Evolutionary conservation across 768 basidiomycete genomes (phyloP), one percentile per base, ranked within the genome.

Genomic region (Mrakia frigida): DNA sequence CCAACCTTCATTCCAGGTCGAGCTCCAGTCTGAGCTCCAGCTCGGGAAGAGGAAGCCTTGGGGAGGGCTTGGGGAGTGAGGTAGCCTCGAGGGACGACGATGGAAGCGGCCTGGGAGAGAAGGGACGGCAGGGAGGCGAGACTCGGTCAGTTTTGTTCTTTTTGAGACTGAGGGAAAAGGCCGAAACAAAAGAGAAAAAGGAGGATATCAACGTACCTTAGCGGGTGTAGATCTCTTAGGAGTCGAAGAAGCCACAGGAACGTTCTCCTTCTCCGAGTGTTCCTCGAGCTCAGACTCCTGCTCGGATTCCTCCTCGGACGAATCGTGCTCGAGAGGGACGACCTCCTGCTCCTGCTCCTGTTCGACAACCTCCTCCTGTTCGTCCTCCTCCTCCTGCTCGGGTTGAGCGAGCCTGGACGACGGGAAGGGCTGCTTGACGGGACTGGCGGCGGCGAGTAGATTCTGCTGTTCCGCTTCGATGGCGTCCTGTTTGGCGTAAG

Each of bases 401-500:
- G 13, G 7, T 16, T 21, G 31, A 16, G 31, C 73, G n/a, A 74
- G 43, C 6, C 73, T 43, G 28, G 60, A 63, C n/a, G 39, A 25
- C 18, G 73, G 61, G 43, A 35, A 33, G 4, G 73, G 43, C n/a
- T 9, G 13, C 37, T 68, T 68, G 35, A 23, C 6, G 6, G 65
- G 65, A 39, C 65, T 68, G 39, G 21, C 46, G 18, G 46, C 46
- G 46, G 46, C 39, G 65, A 68, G 35, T 25, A 37, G 39, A 21
- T 39, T 25, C 43, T 70, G 53, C 37, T 60, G 35, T 13, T 73
- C 43, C 1, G 14, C 52, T 10, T 56, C 74, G 35, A 56, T 31
- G 11, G 74, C 74, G 11, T 74, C 74, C 50, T 65, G 60, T 18
- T 39, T n/a, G 18, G 76, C 76, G 67, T 73, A 73, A 16, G 71